Evolutionary conservation across 2,329 filamentous ascomycete species (phyloP).

Genomic region (Anthostomella pinea): DNA sequence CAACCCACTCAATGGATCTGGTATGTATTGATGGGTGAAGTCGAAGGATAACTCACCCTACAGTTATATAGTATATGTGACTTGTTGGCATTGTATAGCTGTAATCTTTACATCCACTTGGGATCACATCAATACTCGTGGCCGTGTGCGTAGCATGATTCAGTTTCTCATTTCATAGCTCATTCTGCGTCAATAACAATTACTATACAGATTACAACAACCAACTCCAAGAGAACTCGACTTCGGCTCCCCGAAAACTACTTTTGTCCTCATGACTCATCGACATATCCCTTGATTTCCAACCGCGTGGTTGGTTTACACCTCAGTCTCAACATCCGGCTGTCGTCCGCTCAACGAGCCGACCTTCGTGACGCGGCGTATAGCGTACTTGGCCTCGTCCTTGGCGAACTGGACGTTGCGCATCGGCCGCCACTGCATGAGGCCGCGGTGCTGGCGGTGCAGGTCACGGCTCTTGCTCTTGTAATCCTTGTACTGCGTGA

Average conservation of each 20-base stretch:
- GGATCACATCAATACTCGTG: too few relatives aligned
- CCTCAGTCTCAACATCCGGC: conserved; percentile 83
- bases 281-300: neutral
- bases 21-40: too few relatives aligned
- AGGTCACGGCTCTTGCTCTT: conserved; percentile 69
- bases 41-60: too few relatives aligned
- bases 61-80: too few relatives aligned
- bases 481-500: conserved; percentile 60
- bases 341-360: conserved; percentile 76
- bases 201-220: conserved; percentile 15
- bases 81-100: too few relatives aligned
- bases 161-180: conserved; percentile 18
- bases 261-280: conserved; percentile 3
- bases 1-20: too few relatives aligned
- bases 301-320: conserved; percentile 30
- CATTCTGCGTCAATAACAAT: conserved; percentile 12
- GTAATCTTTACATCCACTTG: too few relatives aligned
- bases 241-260: too few relatives aligned
- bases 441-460: conserved; percentile 79
- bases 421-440: conserved; percentile 95
- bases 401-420: conserved; percentile 84
- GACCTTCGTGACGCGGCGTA: conserved; percentile 73
- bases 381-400: conserved; percentile 77
- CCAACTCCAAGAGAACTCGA: too few relatives aligned
- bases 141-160: too few relatives aligned